phyloP scores from a whole-genome alignment of 2,329 filamentous ascomycete species.

The Clonostachys byssicola region DNA sequence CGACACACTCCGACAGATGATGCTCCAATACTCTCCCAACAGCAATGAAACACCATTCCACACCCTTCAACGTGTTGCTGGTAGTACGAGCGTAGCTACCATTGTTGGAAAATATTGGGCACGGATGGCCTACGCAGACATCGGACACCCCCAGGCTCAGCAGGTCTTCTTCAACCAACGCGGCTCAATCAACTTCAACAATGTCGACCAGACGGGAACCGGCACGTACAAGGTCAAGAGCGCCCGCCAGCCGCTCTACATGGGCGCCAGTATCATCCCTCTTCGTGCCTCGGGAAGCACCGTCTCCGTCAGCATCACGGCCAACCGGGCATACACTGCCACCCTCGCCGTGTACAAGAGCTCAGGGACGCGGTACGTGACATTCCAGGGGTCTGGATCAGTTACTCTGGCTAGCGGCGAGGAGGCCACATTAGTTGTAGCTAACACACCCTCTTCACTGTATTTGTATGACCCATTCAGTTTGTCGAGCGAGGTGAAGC shows the following conservation, averaged over 20 bases:
- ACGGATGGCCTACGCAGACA: slow-evolving; percentile 47
- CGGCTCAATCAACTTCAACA: slow-evolving; percentile 30
- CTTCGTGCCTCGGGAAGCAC: slow-evolving; percentile 26
- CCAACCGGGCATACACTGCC: slow-evolving; percentile 28
- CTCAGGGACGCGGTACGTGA: slow-evolving; percentile 28
- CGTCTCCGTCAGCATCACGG: slow-evolving; percentile 24
- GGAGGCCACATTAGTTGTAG: slow-evolving; percentile 39
- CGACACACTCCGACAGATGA: slow-evolving; percentile 34
- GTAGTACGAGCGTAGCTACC: slow-evolving; percentile 23
- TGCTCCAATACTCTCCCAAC: slow-evolving; percentile 31
- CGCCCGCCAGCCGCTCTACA: slow-evolving; percentile 36
- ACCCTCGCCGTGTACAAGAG: slow-evolving; percentile 28
- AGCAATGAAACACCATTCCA: slow-evolving; percentile 47
- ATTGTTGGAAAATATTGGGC: slow-evolving; percentile 47
- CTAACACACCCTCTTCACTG: slow-evolving; percentile 37
- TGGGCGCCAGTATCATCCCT: slow-evolving; percentile 45
- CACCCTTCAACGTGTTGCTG: slow-evolving; percentile 31
- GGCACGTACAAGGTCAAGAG: slow-evolving; percentile 36
- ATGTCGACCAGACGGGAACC: slow-evolving; percentile 27
- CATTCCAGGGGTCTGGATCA: slow-evolving; percentile 24
- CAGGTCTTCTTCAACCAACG: slow-evolving; percentile 28
- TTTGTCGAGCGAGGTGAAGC: slow-evolving; percentile 24
- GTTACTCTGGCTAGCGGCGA: slow-evolving; percentile 28
- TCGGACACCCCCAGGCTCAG: slow-evolving; percentile 35
- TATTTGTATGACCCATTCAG: slow-evolving; percentile 38